Evolutionary conservation across 2,329 filamentous ascomycete species (phyloP).

Genomic region (Harringtonia aguacate): DNA sequence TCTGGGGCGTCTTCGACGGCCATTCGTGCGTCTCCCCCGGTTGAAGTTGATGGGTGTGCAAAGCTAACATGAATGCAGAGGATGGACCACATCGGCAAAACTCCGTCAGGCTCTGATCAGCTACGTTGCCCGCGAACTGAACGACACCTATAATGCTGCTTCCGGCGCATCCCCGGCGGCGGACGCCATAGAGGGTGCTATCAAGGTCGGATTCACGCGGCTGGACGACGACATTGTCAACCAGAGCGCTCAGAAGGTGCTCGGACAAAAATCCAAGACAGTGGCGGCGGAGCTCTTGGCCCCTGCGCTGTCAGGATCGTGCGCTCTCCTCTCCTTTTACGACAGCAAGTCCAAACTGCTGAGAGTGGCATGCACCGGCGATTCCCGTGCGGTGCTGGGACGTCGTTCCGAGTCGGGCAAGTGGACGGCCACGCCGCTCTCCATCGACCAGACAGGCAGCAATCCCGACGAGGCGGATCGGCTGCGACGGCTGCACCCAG

Average conservation of each 20-base stretch:
- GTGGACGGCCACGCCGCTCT: conserved; percentile 85
- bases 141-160: conserved; percentile 76
- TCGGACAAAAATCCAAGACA: conserved; percentile 81
- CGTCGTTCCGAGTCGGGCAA: conserved; percentile 69
- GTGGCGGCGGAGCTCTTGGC: conserved; percentile 85
- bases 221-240: conserved; percentile 93
- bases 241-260: conserved; percentile 81
- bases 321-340: conserved; percentile 92
- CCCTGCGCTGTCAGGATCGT: conserved; percentile 92
- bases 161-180: conserved; percentile 54
- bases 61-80: conserved; percentile 38
- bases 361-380: conserved; percentile 89
- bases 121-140: conserved; percentile 87
- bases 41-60: background rate
- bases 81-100: conserved; percentile 97
- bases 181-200: conserved; percentile 77
- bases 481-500: conserved; percentile 76
- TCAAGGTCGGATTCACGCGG: conserved; percentile 81
- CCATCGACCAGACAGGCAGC: conserved; percentile 85
- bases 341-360: conserved; percentile 79
- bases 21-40: conserved; percentile 57
- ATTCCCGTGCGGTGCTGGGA: conserved; percentile 89
- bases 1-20: conserved; percentile 98
- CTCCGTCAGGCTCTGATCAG: conserved; percentile 84
- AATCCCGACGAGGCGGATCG: conserved; percentile 77